Evolutionary conservation across 2,329 filamentous ascomycete genomes (phyloP).

Genomic region (Talaromyces amestolkiae): DNA sequence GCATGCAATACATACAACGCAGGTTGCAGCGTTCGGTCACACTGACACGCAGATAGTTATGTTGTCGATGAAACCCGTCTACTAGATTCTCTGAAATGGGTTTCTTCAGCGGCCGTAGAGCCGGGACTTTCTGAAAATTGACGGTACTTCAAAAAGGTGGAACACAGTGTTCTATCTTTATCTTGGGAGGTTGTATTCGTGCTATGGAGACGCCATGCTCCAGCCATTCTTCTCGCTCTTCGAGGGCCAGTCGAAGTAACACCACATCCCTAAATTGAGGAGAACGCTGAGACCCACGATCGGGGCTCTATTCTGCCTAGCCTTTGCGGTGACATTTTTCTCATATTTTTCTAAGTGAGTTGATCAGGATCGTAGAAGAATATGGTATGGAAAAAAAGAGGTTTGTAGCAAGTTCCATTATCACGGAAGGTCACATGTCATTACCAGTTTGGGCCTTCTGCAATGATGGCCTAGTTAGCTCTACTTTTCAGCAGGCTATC

Average conservation of each 20-base stretch:
- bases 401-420: not conserved
- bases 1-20: conserved; percentile 97
- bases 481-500: not conserved
- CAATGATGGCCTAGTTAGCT: not conserved
- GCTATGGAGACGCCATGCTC: not conserved
- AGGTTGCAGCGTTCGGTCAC: conserved; percentile 95
- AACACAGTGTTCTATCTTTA: not conserved
- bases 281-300: not conserved
- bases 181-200: not conserved
- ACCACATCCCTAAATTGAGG: not conserved
- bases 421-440: not conserved
- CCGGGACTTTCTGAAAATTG: not conserved
- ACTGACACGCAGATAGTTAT: conserved; percentile 95
- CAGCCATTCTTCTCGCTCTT: not conserved
- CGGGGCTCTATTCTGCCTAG: not conserved
- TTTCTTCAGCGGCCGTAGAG: conserved; percentile 40
- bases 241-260: not conserved
- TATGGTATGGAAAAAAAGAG: not conserved
- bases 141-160: not conserved
- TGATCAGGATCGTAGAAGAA: not conserved
- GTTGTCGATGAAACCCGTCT: conserved; percentile 81
- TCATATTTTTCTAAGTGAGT: not conserved
- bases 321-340: not conserved
- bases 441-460: not conserved
- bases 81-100: conserved; percentile 94